These are phyloP conservation scores for Podila horticola DNA, from an alignment of 192 early-diverging fungal species.

Conservation along the genomic window DNA sequence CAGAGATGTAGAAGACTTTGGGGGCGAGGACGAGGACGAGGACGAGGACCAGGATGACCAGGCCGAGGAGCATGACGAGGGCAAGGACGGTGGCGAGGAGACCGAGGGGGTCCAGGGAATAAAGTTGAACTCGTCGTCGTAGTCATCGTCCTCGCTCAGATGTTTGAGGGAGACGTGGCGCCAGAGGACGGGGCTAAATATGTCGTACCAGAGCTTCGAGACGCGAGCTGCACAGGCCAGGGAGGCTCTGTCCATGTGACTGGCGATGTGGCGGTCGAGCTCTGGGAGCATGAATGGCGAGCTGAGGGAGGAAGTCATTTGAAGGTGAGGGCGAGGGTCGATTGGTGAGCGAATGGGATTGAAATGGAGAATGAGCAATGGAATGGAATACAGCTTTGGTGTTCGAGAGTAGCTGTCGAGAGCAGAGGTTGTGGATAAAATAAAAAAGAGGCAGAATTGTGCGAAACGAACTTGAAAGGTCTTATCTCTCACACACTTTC, in stretches of 20 bases:
- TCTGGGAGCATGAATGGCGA: constrained; percentile 45
- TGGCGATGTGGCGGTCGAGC: constrained; percentile 41
- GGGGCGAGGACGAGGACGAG: constrained; percentile 3
- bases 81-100: constrained; percentile 18
- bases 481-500: no score
- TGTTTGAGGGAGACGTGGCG: constrained; percentile 31
- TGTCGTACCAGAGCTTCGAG: constrained; percentile 33
- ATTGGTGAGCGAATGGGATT: neutral
- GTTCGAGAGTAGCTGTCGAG: no score
- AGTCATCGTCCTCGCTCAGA: constrained; percentile 25
- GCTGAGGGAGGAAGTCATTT: neutral
- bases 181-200: constrained; percentile 46
- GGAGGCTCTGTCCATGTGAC: constrained; percentile 28
- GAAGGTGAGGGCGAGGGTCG: neutral
- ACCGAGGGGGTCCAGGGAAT: constrained; percentile 1
- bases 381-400: no score
- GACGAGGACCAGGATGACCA: constrained; percentile 18
- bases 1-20: neutral
- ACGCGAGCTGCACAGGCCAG: constrained; percentile 45
- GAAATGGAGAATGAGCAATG: neutral
- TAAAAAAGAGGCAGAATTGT: no score
- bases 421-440: no score
- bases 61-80: constrained; percentile 39
- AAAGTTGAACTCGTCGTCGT: constrained; percentile 40
- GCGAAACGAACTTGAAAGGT: no score